Conservation (phyloP, 148 eudicot genomes). For the Silene latifolia region DNA sequence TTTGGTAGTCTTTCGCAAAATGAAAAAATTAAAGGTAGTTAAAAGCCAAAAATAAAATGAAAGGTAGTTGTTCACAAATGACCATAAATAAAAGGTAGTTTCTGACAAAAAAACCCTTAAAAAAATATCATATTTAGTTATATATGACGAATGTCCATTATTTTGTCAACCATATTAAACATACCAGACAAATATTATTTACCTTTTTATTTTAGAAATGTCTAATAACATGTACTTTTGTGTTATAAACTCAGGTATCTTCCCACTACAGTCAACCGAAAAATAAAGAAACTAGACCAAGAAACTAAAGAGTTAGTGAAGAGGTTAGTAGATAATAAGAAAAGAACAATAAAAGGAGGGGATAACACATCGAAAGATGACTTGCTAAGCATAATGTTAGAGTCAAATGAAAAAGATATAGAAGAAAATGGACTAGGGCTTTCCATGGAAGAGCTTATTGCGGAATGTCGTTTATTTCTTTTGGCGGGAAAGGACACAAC, state of each 20-base stretch:
- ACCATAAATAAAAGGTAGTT: too few species aligned
- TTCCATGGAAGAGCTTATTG: slow-evolving; percentile 13
- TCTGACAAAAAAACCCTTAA: too few species aligned
- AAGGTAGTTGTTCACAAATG: too few species aligned
- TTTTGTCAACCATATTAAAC: too few species aligned
- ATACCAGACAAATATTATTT: too few species aligned
- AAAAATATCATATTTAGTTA: too few species aligned
- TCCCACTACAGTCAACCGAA: neutral
- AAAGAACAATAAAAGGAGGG: neutral
- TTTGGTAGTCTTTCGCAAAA: too few species aligned
- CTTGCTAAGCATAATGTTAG: slow-evolving; percentile 23
- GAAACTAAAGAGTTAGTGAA: neutral
- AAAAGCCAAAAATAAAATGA: too few species aligned
- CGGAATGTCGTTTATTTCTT: slow-evolving; percentile 22
- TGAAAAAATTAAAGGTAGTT: too few species aligned
- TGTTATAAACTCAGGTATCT: neutral
- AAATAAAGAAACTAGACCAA: neutral
- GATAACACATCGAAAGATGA: neutral
- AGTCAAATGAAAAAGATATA: slow-evolving; percentile 18
- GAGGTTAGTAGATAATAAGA: neutral
- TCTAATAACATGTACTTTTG: too few species aligned
- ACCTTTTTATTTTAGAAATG: too few species aligned
- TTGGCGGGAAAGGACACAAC: slow-evolving; percentile 30
- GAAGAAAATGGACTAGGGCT: slow-evolving; percentile 22
- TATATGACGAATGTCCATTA: too few species aligned